A percentile compares a stretch with the other conserved stretches of the same genome.
Conservation (phyloP, 2,329 filamentous ascomycete genomes). For the Eutypa lata region DNA sequence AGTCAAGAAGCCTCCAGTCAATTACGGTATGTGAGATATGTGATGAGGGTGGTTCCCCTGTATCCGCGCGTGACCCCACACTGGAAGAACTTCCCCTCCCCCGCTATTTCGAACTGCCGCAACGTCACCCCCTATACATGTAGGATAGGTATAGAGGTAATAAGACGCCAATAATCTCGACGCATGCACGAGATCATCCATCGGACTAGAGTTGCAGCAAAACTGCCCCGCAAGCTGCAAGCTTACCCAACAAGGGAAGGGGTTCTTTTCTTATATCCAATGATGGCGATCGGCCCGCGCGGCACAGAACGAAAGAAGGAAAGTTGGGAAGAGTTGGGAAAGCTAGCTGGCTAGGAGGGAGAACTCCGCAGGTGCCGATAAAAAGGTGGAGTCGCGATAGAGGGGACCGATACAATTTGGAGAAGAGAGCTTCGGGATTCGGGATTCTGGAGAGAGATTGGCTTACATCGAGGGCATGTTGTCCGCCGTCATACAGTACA, state of each 20-base stretch:
- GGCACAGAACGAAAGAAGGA: neutral
- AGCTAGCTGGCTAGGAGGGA: neutral
- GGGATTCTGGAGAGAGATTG: conserved; percentile 1
- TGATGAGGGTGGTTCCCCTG: conserved; percentile 14
- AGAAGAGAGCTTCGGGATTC: conserved; percentile 1
- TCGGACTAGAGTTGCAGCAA: neutral
- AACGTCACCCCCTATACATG: neutral
- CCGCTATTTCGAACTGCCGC: neutral
- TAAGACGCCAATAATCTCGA: neutral
- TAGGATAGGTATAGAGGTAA: neutral
- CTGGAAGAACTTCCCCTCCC: neutral
- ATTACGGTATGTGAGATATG: conserved; percentile 8
- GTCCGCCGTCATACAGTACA: conserved; percentile 86
- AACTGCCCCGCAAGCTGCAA: neutral
- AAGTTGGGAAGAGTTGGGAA: neutral
- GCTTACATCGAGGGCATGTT: conserved; percentile 82
- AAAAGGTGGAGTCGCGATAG: no score
- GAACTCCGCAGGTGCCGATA: no score
- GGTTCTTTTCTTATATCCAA: neutral
- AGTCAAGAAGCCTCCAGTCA: no score
- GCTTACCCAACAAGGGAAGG: neutral
- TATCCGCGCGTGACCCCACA: neutral
- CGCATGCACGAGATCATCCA: neutral
- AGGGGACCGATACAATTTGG: neutral
- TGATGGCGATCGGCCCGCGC: neutral